Evolutionary conservation across 164 flowering plant genomes (phyloP).

Genomic region (Pachysandra terminalis): DNA sequence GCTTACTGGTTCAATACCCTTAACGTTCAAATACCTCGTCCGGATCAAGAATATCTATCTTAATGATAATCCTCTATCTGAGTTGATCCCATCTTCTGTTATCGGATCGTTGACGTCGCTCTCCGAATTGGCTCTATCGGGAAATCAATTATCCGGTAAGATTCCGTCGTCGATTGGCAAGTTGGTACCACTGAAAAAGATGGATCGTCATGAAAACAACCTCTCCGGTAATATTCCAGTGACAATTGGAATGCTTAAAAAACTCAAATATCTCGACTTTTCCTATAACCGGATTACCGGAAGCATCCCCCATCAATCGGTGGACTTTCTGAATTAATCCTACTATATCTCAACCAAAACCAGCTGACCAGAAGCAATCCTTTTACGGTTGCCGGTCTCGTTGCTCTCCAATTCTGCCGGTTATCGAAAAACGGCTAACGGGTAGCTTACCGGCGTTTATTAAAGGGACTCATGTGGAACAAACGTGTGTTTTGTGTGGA

Average conservation of each 20-base stretch:
- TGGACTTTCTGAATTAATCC: too few relatives aligned
- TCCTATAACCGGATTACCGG: constrained; percentile 52
- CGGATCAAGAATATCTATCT: too few relatives aligned
- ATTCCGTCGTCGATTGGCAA: constrained; percentile 46
- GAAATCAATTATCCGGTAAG: constrained; percentile 39
- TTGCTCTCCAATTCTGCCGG: too few relatives aligned
- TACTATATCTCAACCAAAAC: too few relatives aligned
- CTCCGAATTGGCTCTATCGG: constrained; percentile 40
- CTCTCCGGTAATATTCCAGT: constrained; percentile 51
- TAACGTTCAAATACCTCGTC: too few relatives aligned
- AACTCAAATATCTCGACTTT: constrained; percentile 38
- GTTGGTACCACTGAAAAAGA: constrained; percentile 22
- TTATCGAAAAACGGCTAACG: constrained; percentile 48
- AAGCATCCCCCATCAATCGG: too few relatives aligned
- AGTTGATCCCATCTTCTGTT: constrained; percentile 29
- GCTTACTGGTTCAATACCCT: too few relatives aligned
- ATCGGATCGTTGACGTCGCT: too few relatives aligned
- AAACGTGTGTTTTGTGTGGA: too few relatives aligned
- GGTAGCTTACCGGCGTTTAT: constrained; percentile 51
- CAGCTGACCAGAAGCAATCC: too few relatives aligned
- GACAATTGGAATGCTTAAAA: constrained; percentile 39
- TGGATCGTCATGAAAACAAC: constrained; percentile 47
- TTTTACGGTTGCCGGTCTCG: constrained; percentile 31
- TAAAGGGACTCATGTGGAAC: too few relatives aligned
- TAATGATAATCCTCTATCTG: constrained; percentile 39